Conservation (phyloP, 2,329 filamentous ascomycete species). For the Penicillium aurantiogriseum region DNA sequence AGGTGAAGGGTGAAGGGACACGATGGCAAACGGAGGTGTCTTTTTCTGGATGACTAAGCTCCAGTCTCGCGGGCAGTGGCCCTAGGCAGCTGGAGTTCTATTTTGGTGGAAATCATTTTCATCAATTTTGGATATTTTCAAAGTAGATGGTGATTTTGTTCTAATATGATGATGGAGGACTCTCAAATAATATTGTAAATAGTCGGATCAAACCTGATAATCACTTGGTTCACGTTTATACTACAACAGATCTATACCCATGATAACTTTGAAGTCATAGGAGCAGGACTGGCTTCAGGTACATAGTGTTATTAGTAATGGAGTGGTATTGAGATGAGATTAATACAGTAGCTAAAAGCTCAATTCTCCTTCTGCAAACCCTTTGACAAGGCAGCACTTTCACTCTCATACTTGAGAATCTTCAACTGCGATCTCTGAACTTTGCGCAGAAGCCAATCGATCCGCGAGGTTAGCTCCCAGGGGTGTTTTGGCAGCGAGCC, state of each 20-base stretch:
- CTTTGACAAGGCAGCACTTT: constrained; percentile 71
- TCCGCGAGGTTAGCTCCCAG: constrained; percentile 62
- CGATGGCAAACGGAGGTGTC: neutral
- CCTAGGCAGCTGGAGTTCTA: too few species aligned
- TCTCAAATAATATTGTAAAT: neutral
- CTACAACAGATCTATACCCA: neutral
- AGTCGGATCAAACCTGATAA: neutral
- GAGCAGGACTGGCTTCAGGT: neutral
- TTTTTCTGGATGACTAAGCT: constrained; percentile 5
- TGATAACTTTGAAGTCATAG: too few species aligned
- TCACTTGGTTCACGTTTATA: neutral
- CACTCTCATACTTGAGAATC: constrained; percentile 69
- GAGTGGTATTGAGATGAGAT: neutral
- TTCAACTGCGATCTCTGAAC: constrained; percentile 70
- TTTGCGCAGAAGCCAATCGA: constrained; percentile 72
- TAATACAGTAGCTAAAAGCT: constrained; percentile 4
- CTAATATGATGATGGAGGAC: neutral
- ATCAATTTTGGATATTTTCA: neutral
- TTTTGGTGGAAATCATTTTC: too few species aligned
- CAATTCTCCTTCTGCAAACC: constrained; percentile 57
- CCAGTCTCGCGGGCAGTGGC: too few species aligned
- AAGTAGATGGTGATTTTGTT: neutral
- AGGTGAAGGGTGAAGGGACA: neutral
- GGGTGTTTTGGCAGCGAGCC: constrained; percentile 70
- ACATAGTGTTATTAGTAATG: neutral